A percentile compares a stretch with the other conserved stretches of the same genome.
Conservation (phyloP, 2,329 filamentous ascomycete species). For the Fusarium sp. region DNA sequence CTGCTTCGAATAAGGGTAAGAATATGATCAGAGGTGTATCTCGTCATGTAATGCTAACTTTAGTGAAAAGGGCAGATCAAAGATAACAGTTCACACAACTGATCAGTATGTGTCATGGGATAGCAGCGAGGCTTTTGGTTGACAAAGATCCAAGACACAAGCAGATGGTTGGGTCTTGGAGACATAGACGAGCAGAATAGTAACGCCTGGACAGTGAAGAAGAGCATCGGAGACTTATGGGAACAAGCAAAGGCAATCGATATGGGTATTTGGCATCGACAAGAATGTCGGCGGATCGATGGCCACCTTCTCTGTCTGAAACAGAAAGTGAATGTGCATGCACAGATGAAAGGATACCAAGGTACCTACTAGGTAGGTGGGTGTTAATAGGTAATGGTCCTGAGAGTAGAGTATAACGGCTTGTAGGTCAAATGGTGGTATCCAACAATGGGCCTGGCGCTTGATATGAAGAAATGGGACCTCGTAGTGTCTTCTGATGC, state of each 20-base stretch:
- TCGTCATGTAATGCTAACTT: background rate
- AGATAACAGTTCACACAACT: background rate
- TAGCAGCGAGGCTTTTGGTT: background rate
- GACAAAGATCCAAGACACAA: background rate
- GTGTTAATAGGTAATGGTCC: background rate
- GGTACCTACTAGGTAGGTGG: too few relatives aligned
- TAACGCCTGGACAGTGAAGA: background rate
- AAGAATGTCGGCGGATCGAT: background rate
- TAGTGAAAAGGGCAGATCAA: background rate
- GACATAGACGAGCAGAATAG: background rate
- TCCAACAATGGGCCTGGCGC: too few relatives aligned
- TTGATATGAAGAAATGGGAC: background rate
- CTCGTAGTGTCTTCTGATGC: background rate
- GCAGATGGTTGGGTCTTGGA: background rate
- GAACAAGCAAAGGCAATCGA: background rate
- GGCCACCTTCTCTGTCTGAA: background rate
- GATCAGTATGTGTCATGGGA: background rate
- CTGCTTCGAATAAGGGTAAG: constrained; percentile 1
- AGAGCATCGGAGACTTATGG: background rate
- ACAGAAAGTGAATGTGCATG: background rate
- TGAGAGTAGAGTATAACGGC: too few relatives aligned
- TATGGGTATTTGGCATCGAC: background rate
- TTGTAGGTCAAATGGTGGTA: too few relatives aligned
- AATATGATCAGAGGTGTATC: background rate
- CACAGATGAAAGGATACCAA: too few relatives aligned